Conservation (phyloP, 2,329 filamentous ascomycete species). For the Verticillium nubilum region DNA sequence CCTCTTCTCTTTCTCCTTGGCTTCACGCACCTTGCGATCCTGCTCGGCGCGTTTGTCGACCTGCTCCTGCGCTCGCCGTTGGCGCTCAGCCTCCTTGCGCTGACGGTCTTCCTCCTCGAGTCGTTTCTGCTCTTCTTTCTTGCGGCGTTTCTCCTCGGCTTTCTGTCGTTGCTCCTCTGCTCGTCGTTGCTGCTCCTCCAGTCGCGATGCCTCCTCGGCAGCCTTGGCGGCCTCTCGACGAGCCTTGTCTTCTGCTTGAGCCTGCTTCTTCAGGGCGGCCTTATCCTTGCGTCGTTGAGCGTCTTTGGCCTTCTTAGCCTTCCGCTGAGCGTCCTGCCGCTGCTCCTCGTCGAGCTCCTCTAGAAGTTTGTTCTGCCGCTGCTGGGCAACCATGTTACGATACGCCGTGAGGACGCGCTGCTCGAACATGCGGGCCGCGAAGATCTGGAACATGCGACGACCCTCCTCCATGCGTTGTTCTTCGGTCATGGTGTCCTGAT, state of each 20-base stretch:
- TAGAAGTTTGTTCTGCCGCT: slow-evolving; percentile 84
- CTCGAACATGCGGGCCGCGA: slow-evolving; percentile 98
- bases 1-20: slow-evolving; percentile 67
- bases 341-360: slow-evolving; percentile 88
- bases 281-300: slow-evolving; percentile 95
- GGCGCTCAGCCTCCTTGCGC: slow-evolving; percentile 79
- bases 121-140: slow-evolving; percentile 85
- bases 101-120: slow-evolving; percentile 83
- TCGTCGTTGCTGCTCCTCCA: slow-evolving; percentile 71
- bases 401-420: slow-evolving; percentile 96
- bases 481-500: slow-evolving; percentile 90
- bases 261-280: slow-evolving; percentile 81
- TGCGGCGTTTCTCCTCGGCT: slow-evolving; percentile 85
- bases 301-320: slow-evolving; percentile 89
- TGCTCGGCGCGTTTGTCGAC: slow-evolving; percentile 78
- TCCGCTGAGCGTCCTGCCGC: slow-evolving; percentile 68
- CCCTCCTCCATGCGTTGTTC: slow-evolving; percentile 99
- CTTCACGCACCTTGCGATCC: slow-evolving; percentile 69
- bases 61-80: slow-evolving; percentile 74
- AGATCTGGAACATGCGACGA: slow-evolving; percentile 98
- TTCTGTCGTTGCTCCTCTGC: slow-evolving; percentile 74
- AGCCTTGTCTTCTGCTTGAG: slow-evolving; percentile 85
- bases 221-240: slow-evolving; percentile 84
- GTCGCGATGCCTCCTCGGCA: slow-evolving; percentile 73
- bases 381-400: slow-evolving; percentile 89